Evolutionary conservation across 345 rosid species (phyloP).

Genomic region (Syzygium jambos): DNA sequence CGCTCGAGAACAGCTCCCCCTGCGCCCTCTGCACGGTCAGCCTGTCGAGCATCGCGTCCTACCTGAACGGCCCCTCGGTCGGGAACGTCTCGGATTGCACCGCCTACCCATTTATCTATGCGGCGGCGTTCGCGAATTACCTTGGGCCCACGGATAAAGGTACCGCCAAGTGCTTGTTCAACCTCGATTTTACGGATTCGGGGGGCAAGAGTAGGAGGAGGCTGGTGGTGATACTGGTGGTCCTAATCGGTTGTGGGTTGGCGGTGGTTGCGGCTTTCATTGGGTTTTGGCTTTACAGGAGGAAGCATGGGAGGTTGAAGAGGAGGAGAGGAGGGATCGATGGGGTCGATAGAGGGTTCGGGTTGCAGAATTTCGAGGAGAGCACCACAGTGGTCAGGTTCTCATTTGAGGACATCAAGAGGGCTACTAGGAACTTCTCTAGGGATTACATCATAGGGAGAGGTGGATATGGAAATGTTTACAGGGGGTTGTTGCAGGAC

Average conservation of each 20-base stretch:
- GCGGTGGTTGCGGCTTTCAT: constrained; percentile 14
- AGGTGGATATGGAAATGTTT: constrained; percentile 94
- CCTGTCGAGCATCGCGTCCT: constrained; percentile 38
- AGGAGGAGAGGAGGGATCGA: constrained; percentile 17
- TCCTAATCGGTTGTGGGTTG: constrained; percentile 11
- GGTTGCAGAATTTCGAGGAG: constrained; percentile 45
- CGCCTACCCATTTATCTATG: constrained; percentile 55
- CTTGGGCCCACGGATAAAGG: constrained; percentile 64
- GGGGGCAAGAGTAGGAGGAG: constrained; percentile 10
- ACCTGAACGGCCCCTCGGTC: constrained; percentile 29
- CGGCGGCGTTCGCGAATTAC: constrained; percentile 50
- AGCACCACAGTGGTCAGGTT: constrained; percentile 64
- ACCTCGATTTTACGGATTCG: constrained; percentile 13
- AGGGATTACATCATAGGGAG: constrained; percentile 63
- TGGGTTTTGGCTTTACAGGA: constrained; percentile 38
- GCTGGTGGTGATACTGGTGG: constrained; percentile 17
- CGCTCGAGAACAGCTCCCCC: constrained; percentile 56
- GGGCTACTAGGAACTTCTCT: constrained; percentile 64
- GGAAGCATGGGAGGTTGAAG: constrained; percentile 13
- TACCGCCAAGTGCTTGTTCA: constrained; percentile 62
- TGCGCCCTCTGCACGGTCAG: constrained; percentile 63
- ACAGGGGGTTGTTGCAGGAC: constrained; percentile 51
- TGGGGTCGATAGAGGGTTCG: constrained; percentile 23
- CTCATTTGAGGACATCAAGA: constrained; percentile 66
- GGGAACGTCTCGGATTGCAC: constrained; percentile 68